phyloP scores from a whole-genome alignment of 2,329 filamentous ascomycete species.

The Phialocephala subalpina region DNA sequence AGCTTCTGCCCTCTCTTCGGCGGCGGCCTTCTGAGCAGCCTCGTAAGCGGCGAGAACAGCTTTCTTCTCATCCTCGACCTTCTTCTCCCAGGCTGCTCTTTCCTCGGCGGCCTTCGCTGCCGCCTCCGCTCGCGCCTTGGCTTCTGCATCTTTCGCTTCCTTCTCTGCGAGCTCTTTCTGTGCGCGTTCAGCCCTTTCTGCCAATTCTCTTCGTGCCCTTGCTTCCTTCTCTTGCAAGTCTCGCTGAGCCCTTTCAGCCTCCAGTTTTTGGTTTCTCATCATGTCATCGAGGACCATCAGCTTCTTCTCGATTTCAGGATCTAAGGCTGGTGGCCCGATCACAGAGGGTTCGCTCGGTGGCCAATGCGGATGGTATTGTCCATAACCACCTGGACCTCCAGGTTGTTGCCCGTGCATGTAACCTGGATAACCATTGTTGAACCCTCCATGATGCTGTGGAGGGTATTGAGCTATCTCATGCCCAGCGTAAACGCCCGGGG shows the following conservation, averaged over 20 bases:
- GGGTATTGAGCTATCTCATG: conserved; percentile 45
- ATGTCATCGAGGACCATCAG: conserved; percentile 69
- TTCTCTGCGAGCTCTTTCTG: conserved; percentile 53
- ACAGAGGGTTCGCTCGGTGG: conserved; percentile 37
- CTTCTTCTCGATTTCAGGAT: conserved; percentile 56
- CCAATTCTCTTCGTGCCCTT: conserved; percentile 43
- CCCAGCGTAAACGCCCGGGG: conserved; percentile 34
- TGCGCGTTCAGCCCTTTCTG: conserved; percentile 53
- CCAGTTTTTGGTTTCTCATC: conserved; percentile 53
- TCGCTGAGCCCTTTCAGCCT: conserved; percentile 53
- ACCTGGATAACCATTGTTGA: conserved; percentile 32
- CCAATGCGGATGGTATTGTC: conserved; percentile 38
- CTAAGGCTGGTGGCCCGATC: conserved; percentile 27
- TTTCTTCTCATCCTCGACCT: conserved; percentile 40
- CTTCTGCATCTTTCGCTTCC: conserved; percentile 49
- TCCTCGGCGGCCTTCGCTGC: conserved; percentile 58
- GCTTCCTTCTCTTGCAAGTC: conserved; percentile 53
- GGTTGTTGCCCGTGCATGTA: conserved; percentile 32
- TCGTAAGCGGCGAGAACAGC: conserved; percentile 51
- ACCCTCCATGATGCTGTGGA: conserved; percentile 38
- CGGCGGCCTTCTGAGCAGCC: conserved; percentile 46
- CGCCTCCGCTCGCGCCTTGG: conserved; percentile 51
- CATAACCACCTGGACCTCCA: conserved; percentile 31
- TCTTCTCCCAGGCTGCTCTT: conserved; percentile 46
- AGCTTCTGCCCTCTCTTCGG: conserved; percentile 53